phyloP scores from a whole-genome alignment of 805 yeast species.

The Pachysolen tannophilus region DNA sequence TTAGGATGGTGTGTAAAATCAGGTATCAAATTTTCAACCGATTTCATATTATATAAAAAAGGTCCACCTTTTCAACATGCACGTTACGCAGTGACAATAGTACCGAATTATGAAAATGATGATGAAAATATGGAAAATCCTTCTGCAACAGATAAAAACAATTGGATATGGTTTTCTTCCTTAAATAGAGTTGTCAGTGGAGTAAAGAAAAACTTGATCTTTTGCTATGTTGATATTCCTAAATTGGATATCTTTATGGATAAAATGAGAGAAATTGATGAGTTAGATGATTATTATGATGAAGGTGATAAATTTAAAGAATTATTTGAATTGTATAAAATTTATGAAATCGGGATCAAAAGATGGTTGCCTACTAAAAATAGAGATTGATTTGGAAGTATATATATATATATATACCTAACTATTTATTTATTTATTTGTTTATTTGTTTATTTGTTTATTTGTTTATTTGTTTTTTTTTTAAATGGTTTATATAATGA shows the following conservation, averaged over 20 bases:
- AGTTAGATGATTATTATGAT: slow-evolving; percentile 10
- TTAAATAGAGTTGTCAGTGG: slow-evolving; percentile 77
- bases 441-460: too few species aligned
- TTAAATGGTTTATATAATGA: too few species aligned
- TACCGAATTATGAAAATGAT: slow-evolving; percentile 27
- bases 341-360: slow-evolving; percentile 61
- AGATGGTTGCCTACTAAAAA: slow-evolving; percentile 86
- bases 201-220: slow-evolving; percentile 70
- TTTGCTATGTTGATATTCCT: slow-evolving; percentile 60
- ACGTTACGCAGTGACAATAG: slow-evolving; percentile 60
- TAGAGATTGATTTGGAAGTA: slow-evolving; percentile 53
- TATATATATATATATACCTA: too few species aligned
- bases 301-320: slow-evolving; percentile 14
- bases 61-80: slow-evolving; percentile 98
- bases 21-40: slow-evolving; percentile 91
- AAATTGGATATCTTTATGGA: slow-evolving; percentile 20
- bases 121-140: slow-evolving; percentile 17
- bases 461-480: too few species aligned
- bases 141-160: slow-evolving; percentile 17
- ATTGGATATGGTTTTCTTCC: slow-evolving; percentile 59
- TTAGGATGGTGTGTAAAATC: slow-evolving; percentile 92
- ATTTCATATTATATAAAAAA: slow-evolving; percentile 68
- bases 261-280: not conserved
- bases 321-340: slow-evolving; percentile 34
- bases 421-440: too few species aligned